Evolutionary conservation across 169 alveolate species (phyloP).

Genomic region (Plasmodium chabaudi): DNA sequence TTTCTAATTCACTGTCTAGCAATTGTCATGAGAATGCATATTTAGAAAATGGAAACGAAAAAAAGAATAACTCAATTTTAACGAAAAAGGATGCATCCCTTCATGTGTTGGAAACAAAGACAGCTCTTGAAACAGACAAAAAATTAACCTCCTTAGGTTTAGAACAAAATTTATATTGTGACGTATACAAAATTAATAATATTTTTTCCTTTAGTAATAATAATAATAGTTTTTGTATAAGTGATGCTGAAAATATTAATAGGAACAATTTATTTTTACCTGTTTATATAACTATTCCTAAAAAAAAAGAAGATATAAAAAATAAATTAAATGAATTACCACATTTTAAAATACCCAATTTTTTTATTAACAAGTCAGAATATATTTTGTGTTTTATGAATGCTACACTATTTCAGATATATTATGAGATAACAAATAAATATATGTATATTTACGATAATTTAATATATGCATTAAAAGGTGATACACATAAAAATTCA

Average conservation of each 20-base stretch:
- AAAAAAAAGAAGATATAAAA: conserved; percentile 14
- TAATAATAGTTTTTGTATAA: conserved; percentile 19
- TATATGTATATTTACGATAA: conserved; percentile 3
- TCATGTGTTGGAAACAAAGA: neutral
- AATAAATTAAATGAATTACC: conserved; percentile 15
- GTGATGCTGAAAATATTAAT: conserved; percentile 8
- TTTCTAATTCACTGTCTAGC: too few species aligned
- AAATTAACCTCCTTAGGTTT: too few species aligned
- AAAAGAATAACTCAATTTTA: neutral
- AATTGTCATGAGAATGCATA: too few species aligned
- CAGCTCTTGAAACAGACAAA: neutral
- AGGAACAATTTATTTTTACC: conserved; percentile 44
- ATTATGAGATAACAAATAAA: conserved; percentile 30
- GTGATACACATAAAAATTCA: neutral
- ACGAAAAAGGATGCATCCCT: neutral
- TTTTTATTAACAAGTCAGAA: conserved; percentile 52
- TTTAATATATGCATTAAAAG: conserved; percentile 12
- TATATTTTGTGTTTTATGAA: conserved; percentile 50
- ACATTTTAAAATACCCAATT: conserved; percentile 29
- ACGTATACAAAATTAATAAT: conserved; percentile 41
- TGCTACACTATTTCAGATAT: conserved; percentile 38
- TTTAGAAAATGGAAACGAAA: too few species aligned
- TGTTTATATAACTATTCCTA: conserved; percentile 17
- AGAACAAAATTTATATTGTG: neutral
- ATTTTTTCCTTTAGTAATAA: conserved; percentile 10